Evolutionary conservation across 2,329 filamentous ascomycete genomes (phyloP).

Genomic region (Apiospora koreana): DNA sequence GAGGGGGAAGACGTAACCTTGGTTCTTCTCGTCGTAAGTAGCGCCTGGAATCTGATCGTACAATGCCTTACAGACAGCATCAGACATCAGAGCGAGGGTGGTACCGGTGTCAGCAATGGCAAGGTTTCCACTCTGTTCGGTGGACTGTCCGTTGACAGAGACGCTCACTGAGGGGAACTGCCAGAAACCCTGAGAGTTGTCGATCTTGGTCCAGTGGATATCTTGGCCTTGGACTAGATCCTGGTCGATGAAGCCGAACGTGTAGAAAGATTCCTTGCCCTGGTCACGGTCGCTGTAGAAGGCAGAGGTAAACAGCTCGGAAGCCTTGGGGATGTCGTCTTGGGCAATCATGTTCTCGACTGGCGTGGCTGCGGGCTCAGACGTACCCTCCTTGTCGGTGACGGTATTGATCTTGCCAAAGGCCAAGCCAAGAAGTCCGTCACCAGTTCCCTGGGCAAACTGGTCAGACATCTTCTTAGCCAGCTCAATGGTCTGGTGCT

Average conservation of each 20-base stretch:
- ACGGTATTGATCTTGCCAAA: conserved; percentile 67
- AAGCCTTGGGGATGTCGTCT: conserved; percentile 44
- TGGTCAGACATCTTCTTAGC: conserved; percentile 59
- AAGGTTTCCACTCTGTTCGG: conserved; percentile 55
- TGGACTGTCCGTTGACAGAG: conserved; percentile 56
- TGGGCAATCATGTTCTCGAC: conserved; percentile 69
- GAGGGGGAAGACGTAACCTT: conserved; percentile 66
- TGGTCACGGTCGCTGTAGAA: conserved; percentile 59
- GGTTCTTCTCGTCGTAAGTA: conserved; percentile 53
- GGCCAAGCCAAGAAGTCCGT: conserved; percentile 69
- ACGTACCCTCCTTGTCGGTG: conserved; percentile 32
- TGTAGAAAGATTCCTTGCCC: conserved; percentile 62
- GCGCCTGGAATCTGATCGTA: conserved; percentile 66
- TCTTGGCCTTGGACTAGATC: conserved; percentile 56
- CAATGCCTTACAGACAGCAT: conserved; percentile 60
- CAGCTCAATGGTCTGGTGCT: conserved; percentile 65
- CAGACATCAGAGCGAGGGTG: conserved; percentile 65
- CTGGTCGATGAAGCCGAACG: conserved; percentile 71
- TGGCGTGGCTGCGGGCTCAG: conserved; percentile 58
- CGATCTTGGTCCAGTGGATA: conserved; percentile 61
- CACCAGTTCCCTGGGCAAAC: conserved; percentile 57
- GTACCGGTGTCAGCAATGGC: conserved; percentile 75
- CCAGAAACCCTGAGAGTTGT: conserved; percentile 70
- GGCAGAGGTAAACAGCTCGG: conserved; percentile 65
- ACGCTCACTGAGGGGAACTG: conserved; percentile 59